phyloP scores from a whole-genome alignment of 225 moss, liverwort and hornwort genomes.

The Neckera pumila region DNA sequence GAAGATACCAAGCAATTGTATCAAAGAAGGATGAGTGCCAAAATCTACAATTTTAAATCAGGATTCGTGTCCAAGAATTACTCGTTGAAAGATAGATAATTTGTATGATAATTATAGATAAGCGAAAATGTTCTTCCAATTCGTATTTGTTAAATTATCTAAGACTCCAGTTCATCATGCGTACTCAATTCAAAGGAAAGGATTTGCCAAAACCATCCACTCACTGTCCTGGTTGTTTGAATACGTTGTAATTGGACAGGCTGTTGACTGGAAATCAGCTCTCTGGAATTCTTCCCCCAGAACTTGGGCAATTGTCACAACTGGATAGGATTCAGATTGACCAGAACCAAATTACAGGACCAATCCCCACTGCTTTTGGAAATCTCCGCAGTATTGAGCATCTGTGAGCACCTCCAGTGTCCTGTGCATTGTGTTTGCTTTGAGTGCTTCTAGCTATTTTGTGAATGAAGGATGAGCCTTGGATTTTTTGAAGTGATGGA shows the following conservation, averaged over 20 bases:
- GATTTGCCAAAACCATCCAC: background rate
- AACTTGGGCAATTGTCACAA: conserved; percentile 24
- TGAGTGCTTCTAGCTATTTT: background rate
- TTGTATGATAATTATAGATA: background rate
- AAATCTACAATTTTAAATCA: background rate
- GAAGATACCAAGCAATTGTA: background rate
- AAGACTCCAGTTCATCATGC: background rate
- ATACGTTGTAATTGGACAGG: conserved; percentile 12
- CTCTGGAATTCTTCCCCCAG: conserved; percentile 33
- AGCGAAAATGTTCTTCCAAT: background rate
- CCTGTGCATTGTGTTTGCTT: background rate
- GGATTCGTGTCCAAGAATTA: background rate
- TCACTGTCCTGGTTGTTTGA: background rate
- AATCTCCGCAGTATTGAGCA: conserved; percentile 16
- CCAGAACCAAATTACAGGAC: conserved; percentile 40
- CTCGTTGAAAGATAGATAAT: background rate
- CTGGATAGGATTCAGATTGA: conserved; percentile 51
- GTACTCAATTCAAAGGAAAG: background rate
- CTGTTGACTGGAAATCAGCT: conserved; percentile 56
- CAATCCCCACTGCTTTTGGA: conserved; percentile 28
- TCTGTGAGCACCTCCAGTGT: conserved; percentile 24
- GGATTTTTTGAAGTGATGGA: background rate
- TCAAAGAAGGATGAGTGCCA: background rate
- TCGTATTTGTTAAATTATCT: background rate
- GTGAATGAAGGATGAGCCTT: background rate